Evolutionary conservation across 2,329 filamentous ascomycete genomes (phyloP), one percentile per base, ranked within the genome.

Genomic region (Corniculantispora saksenae): DNA sequence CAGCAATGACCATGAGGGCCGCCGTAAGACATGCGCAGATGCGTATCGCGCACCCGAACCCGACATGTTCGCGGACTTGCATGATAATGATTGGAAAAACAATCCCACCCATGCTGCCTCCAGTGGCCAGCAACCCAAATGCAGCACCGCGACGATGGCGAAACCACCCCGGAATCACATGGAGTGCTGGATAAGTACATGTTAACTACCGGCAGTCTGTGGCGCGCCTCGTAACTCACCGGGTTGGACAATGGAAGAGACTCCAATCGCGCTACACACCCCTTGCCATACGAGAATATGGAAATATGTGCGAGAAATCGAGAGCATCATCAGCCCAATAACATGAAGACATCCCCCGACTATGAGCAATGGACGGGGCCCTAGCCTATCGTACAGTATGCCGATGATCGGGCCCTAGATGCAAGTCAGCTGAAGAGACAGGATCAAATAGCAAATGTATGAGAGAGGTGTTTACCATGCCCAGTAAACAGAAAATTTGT

Each of bases 291-390:
- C 67, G 17, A 78, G 67, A 58, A 78, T 73, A 58, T 78, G 76
- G 58, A 74, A 77, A 68, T 77, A 78, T 53, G 75, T 47, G 0
- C 67, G 73, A 6, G 70, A 68, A 38, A 88, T 72, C 43, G 79
- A 82, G 0, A 83, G 80, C 84, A 88, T 86, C 83, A 89, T 87
- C 19, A 88, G 70, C 7, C 83, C 82, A 61, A 88, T 82, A 35
- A 88, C 80, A 67, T 86, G 83, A 40, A 86, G 71, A 61, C 85
- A 75, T 1, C 80, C 81, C 17, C 85, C 84, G 51, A 73, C 70
- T 3, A 84, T 50, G 4, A 87, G 71, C 1, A 90, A 74, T 77
- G 81, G 48, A 81, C 80, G 0, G 87, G 85, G 0, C 88, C 88
- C 67, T 86, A 84, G n/a, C 66, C 81, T 83, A 70, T 91, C 88